Conservation (phyloP, 139 green algal species). For the Tetratostichococcus sp. region DNA sequence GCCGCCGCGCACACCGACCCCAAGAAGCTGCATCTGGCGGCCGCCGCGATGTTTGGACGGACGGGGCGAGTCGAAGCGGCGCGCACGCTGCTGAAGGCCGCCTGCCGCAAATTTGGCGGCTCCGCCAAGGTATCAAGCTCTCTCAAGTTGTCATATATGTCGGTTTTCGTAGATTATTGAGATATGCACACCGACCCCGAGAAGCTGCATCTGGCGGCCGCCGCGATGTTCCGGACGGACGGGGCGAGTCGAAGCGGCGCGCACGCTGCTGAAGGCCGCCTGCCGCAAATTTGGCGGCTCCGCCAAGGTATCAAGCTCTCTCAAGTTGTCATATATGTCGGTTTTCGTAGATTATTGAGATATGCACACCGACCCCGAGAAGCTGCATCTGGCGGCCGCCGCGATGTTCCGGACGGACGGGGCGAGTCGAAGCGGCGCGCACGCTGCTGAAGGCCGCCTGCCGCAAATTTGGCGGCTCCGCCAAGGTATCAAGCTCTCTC, state of each 20-base stretch:
- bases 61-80: slow-evolving; percentile 34
- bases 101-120: slow-evolving; percentile 77
- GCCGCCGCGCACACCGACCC: slow-evolving; percentile 72
- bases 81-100: slow-evolving; percentile 57
- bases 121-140: slow-evolving; percentile 65
- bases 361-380: slow-evolving; percentile 79
- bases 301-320: slow-evolving; percentile 56
- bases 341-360: no score
- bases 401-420: slow-evolving; percentile 54
- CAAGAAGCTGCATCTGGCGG: slow-evolving; percentile 75
- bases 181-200: slow-evolving; percentile 81
- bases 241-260: slow-evolving; percentile 42
- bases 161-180: no score
- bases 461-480: slow-evolving; percentile 78
- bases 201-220: slow-evolving; percentile 60
- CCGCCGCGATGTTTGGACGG: slow-evolving; percentile 54
- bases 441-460: slow-evolving; percentile 59
- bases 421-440: slow-evolving; percentile 45
- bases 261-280: slow-evolving; percentile 59
- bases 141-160: no score
- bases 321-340: no score
- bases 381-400: slow-evolving; percentile 58
- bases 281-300: slow-evolving; percentile 79
- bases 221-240: slow-evolving; percentile 55
- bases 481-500: slow-evolving; percentile 54